A percentile compares a stretch with the other conserved stretches of the same genome.
Evolutionary conservation across 768 basidiomycete genomes (phyloP).

Genomic region (Postia placenta): DNA sequence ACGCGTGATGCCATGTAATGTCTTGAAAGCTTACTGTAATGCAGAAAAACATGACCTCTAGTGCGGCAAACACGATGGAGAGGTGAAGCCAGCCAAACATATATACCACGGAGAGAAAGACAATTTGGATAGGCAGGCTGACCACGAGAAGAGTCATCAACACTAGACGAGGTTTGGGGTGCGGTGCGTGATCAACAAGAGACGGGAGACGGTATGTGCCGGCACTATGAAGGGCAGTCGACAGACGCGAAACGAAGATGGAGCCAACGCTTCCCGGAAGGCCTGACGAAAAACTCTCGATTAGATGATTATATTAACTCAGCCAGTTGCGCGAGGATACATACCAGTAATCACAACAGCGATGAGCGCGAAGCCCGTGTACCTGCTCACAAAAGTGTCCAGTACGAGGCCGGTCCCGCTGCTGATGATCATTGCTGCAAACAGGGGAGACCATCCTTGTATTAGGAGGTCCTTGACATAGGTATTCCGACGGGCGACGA

Average conservation of each 20-base stretch:
- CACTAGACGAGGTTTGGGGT: constrained; percentile 42
- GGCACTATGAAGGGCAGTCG: constrained; percentile 77
- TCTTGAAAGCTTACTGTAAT: constrained; percentile 50
- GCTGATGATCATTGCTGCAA: constrained; percentile 85
- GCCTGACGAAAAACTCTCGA: constrained; percentile 33
- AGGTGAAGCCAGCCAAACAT: constrained; percentile 74
- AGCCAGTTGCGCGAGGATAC: constrained; percentile 18
- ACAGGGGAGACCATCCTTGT: constrained; percentile 87
- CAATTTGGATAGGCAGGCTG: constrained; percentile 73
- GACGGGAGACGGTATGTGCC: constrained; percentile 24
- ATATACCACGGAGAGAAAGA: constrained; percentile 64
- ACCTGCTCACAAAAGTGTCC: constrained; percentile 81
- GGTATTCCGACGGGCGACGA: constrained; percentile 58
- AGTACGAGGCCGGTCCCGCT: constrained; percentile 88
- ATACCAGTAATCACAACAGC: constrained; percentile 83
- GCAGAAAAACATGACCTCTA: constrained; percentile 69
- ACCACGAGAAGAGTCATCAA: constrained; percentile 67
- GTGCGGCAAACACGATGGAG: constrained; percentile 58
- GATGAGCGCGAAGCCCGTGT: constrained; percentile 82
- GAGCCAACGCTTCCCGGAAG: constrained; percentile 87
- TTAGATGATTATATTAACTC: background rate
- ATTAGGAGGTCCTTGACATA: constrained; percentile 66
- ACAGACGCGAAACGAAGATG: constrained; percentile 86
- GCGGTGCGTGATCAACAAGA: constrained; percentile 9
- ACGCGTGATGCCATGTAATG: constrained; percentile 1